Evolutionary conservation across 2,329 filamentous ascomycete genomes (phyloP), one percentile per base, ranked within the genome.

Genomic region (Pyrenophora tritici-repentis): DNA sequence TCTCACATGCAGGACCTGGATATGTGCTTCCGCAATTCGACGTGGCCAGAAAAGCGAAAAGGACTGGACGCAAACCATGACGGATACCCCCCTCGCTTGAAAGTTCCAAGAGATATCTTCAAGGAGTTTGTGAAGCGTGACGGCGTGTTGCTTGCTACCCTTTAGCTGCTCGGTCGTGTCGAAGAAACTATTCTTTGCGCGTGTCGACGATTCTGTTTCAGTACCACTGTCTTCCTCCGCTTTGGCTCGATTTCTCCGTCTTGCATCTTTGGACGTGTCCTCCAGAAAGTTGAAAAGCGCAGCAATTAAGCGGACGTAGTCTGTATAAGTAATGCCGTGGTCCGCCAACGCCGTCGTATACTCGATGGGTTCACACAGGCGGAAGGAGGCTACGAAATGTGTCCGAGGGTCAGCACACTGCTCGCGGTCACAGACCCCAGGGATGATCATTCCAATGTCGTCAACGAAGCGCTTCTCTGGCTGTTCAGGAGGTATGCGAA

Each of bases 381-480:
- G 56, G 51, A 65, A 68, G 9, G 47, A 61, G 6, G 54, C 56
- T 5, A 68, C 47, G 18, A 66, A 65, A 47, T 66, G 65, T 16
- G 56, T 46, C 10, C 37, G n/a, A 7, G 51, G 51, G 33, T 58
- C 48, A 20, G 31, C 14, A 38, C 65, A 67, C 35, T 52, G 59
- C 4, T 26, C 39, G 13, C 61, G 51, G 38, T 66, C 53, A 36
- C 50, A 57, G 2, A 66, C 62, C 8, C 65, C 65, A 12, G 65
- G 63, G 22, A 63, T 56, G 0, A 66, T 53, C 49, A 66, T 63
- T 9, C 65, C 65, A 14, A 67, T 58, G 3, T 54, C 58, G 44
- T 67, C 65, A n/a, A 66, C 55, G 37, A 66, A 67, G 10, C 55
- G 59, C 38, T 60, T 67, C 32, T 67, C 61, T 13, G 61, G 62